phyloP scores from a whole-genome alignment of 345 rosid species.

The Ricinus communis region DNA sequence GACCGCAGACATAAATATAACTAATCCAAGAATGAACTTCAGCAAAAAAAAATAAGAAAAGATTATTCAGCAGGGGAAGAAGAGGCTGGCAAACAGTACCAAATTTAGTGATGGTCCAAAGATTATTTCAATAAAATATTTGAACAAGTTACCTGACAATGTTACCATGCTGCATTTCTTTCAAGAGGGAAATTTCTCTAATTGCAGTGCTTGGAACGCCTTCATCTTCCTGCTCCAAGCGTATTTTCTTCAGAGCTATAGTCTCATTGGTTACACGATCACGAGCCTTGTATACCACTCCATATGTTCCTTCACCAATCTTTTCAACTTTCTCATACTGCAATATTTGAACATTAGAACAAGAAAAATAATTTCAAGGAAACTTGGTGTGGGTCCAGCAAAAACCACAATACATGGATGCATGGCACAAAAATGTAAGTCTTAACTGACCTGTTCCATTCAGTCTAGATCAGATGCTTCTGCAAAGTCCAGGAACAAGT shows the following conservation, averaged over 20 bases:
- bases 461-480: not conserved
- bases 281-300: conserved; percentile 96
- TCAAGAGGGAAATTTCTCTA: conserved; percentile 93
- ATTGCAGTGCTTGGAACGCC: conserved; percentile 99
- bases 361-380: not conserved
- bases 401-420: not conserved
- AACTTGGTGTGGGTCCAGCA: not conserved
- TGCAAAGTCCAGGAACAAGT: not conserved
- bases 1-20: too few species aligned
- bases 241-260: conserved; percentile 94
- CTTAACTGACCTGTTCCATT: not conserved
- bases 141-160: conserved; percentile 63
- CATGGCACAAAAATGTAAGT: not conserved
- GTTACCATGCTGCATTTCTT: conserved; percentile 98
- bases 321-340: conserved; percentile 99
- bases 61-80: not conserved
- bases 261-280: conserved; percentile 88
- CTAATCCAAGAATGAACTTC: too few species aligned
- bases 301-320: conserved; percentile 98
- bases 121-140: not conserved
- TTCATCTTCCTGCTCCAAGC: conserved; percentile 98
- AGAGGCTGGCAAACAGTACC: not conserved
- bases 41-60: too few species aligned
- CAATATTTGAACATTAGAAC: not conserved
- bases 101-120: not conserved